These are phyloP conservation scores for Paecilomyces fulvus DNA, from an alignment of 2,329 filamentous ascomycete species.

Conservation along the genomic window DNA sequence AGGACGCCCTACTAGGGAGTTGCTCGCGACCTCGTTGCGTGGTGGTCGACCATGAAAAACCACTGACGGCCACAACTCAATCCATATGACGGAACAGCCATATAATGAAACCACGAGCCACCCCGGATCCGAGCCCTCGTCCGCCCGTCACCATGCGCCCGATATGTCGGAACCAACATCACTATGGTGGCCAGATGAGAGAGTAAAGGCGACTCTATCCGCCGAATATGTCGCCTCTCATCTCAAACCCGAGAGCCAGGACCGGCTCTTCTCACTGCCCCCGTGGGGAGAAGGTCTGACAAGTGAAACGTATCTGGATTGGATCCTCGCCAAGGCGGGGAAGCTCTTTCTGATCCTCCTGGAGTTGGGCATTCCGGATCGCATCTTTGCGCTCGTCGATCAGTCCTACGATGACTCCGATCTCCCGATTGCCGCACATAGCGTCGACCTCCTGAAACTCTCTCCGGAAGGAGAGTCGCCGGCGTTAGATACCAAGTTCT, in stretches of 20 bases:
- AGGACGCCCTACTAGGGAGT: background rate
- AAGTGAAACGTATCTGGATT: constrained; percentile 51
- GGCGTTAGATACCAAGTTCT: constrained; percentile 48
- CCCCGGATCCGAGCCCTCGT: background rate
- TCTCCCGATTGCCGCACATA: constrained; percentile 48
- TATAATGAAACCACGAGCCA: background rate
- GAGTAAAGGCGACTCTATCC: constrained; percentile 35
- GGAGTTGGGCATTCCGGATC: constrained; percentile 53
- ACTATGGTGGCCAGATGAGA: constrained; percentile 39
- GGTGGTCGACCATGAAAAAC: background rate
- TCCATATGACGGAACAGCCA: background rate
- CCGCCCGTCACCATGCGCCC: constrained; percentile 8
- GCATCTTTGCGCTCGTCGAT: constrained; percentile 54
- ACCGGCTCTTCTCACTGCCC: constrained; percentile 28
- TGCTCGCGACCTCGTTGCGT: background rate
- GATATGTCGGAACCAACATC: constrained; percentile 23
- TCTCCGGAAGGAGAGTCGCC: constrained; percentile 38
- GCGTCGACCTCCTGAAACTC: constrained; percentile 46
- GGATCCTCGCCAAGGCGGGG: constrained; percentile 51
- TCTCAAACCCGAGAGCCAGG: constrained; percentile 26
- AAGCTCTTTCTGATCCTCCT: constrained; percentile 52
- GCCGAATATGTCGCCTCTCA: constrained; percentile 32
- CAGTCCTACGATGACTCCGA: constrained; percentile 55
- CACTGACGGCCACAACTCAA: background rate
- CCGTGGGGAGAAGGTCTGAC: constrained; percentile 39